Evolutionary conservation across 345 rosid species (phyloP).

Genomic region (Linum trigynum): DNA sequence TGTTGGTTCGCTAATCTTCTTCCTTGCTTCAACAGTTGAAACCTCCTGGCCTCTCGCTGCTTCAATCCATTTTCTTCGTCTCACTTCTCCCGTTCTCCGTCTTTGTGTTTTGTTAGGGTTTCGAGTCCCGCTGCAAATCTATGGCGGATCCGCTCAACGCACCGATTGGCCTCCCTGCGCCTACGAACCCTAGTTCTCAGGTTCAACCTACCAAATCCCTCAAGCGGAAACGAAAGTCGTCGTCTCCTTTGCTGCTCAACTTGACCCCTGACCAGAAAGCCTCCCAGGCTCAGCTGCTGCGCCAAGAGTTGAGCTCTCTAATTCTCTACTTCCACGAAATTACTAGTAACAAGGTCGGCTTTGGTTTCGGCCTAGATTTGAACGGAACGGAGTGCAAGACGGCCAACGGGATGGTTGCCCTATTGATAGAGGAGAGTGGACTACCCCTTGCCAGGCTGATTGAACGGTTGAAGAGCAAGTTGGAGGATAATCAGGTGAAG

Average conservation of each 20-base stretch:
- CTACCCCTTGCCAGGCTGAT: constrained; percentile 57
- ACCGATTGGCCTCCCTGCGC: background rate
- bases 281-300: constrained; percentile 31
- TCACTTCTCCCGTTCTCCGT: background rate
- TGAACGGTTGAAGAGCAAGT: constrained; percentile 33
- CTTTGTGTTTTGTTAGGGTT: background rate
- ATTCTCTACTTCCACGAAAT: constrained; percentile 42
- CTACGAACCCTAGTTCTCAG: constrained; percentile 8
- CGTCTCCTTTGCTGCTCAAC: constrained; percentile 3
- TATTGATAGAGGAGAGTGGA: constrained; percentile 67
- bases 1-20: background rate
- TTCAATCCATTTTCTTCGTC: background rate
- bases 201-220: constrained; percentile 26
- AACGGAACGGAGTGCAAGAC: constrained; percentile 24
- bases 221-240: constrained; percentile 52
- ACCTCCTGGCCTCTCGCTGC: background rate
- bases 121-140: background rate
- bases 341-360: constrained; percentile 25
- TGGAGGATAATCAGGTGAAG: constrained; percentile 22
- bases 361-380: constrained; percentile 18
- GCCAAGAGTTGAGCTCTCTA: constrained; percentile 42
- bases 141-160: background rate
- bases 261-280: constrained; percentile 33
- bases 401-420: constrained; percentile 40
- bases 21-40: background rate